Base-by-base conservation (phyloP, 1,284 basidiomycete genomes). In the Meripilus lineatus region DNA sequence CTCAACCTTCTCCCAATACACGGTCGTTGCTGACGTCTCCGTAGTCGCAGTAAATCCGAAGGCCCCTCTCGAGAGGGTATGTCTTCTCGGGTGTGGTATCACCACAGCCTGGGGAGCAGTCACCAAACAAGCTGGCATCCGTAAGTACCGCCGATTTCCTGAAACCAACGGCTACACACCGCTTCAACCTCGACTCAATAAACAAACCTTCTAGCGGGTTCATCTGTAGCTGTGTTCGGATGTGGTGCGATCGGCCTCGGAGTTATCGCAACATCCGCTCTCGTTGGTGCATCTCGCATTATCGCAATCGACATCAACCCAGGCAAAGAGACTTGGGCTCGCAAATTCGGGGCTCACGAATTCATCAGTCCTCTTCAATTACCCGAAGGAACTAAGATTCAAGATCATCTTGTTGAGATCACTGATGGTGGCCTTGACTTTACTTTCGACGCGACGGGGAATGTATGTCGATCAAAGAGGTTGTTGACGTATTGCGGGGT, bases 1-100 rank as follows among this genome's bases (percentile, higher is more conserved):
- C 18, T 97, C 94, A 36, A 96, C 95, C 4, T 99, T 99, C 72
- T 94, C 93, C 20, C 94, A 99, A 66, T 99, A 99, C 74, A 99
- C 96, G 10, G 96, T 99, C 45, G 93, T 99, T 4, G 91, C 93
- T 40, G 92, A 99, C 59, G 93, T 93, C 50, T 98, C 94, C 25
- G 89, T 99, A 18, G 95, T 99, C 33, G 83, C 90, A 20, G 84
- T 99, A 50, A 83, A 88, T 69, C 75, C 81, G 50, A 74, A 81
- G 55, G 96, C 95, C 1, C 89, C 92, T 8, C 79, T 98, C 24
- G 88, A 98, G 42, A 96, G 93, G 63, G 89, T 93, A 18, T 99
- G 96, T 67, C 74, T 99, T 42, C 77, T 93, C 15, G 93, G 94
- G 14, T 97, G 94, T 56, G 93, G 93, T 59, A 94, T 99, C 61